Evolutionary conservation across 78 protist genomes (phyloP), one percentile per base, ranked within the genome.

Genomic region (Protostelium mycophagum): DNA sequence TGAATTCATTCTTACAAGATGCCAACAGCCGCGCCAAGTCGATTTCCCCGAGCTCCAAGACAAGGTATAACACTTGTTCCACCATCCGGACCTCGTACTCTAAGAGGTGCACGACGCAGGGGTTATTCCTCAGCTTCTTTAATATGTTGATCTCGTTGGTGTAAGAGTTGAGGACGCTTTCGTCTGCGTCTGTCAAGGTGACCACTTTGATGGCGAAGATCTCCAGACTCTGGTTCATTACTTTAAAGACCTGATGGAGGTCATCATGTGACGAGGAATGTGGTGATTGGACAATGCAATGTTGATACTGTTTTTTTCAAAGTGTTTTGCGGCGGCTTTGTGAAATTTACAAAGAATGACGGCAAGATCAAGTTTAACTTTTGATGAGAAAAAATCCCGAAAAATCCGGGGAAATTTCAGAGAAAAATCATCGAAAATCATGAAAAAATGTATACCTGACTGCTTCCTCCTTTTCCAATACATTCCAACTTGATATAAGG

Each of bases 401-500:
- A n/a, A 34, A 16, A 35, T 1, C n/a, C 84, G 37, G 85, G 35
- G n/a, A 0, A 37, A 1, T 84, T 0, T 83, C 39, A 85, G 85
- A 36, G 39, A 73, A 91, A 88, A 84, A 90, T 88, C 36, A 91
- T 91, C 63, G 88, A 91, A 38, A 88, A 88, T 28, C 88, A 37
- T 38, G 93, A 90, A 88, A 88, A 91, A 29, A 91, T 88, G 38
- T 91, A 88, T 51, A 93, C 84, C 83, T 90, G 93, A 28, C 89
- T 38, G 29, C 94, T 94, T 25, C 99, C 99, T 84, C 99, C 99
- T 37, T 90, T 92, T n/a, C 99, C 99, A 0, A 97, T 35, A 38
- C 38, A 38, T 35, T 91, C 89, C 34, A 91, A 39, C 83, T 87
- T 89, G 28, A 83, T 83, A 88, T 90, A 93, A 23, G 94, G 39